Evolutionary conservation across 768 basidiomycete species (phyloP).

Genomic region (Trametes cingulata): DNA sequence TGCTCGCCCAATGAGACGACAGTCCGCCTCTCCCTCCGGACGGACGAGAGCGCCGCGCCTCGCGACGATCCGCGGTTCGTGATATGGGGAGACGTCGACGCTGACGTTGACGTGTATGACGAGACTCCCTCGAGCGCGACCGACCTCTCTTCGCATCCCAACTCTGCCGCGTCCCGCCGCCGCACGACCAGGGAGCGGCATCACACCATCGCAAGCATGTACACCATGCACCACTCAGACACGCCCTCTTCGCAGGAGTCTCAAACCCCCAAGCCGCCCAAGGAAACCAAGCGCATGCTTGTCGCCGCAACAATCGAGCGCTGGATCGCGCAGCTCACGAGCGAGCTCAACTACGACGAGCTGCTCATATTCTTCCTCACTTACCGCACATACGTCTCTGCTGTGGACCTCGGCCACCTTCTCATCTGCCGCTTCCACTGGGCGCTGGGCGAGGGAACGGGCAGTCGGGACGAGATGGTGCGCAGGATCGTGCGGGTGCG

Average conservation of each 20-base stretch:
- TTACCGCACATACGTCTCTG: slow-evolving; percentile 81
- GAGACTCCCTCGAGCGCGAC: slow-evolving; percentile 14
- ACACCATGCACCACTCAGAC: slow-evolving; percentile 8
- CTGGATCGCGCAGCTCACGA: slow-evolving; percentile 90
- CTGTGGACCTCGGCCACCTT: slow-evolving; percentile 77
- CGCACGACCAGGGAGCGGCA: slow-evolving; percentile 32
- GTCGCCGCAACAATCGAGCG: slow-evolving; percentile 91
- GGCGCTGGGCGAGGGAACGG: slow-evolving; percentile 60
- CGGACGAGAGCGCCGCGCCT: slow-evolving; percentile 70
- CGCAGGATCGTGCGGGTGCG: slow-evolving; percentile 81
- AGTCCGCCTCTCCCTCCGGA: slow-evolving; percentile 66
- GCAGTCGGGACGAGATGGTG: slow-evolving; percentile 64
- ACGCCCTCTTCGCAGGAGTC: neutral
- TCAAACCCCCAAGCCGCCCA: slow-evolving; percentile 13
- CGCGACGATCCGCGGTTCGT: slow-evolving; percentile 90
- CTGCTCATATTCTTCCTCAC: slow-evolving; percentile 90
- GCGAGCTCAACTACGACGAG: slow-evolving; percentile 83
- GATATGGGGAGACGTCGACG: slow-evolving; percentile 74
- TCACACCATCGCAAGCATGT: slow-evolving; percentile 25
- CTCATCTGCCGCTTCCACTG: slow-evolving; percentile 89
- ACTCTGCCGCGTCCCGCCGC: slow-evolving; percentile 13
- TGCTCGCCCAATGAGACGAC: slow-evolving; percentile 58
- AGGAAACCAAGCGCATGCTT: slow-evolving; percentile 51
- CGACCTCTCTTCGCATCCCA: slow-evolving; percentile 21
- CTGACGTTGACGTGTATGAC: slow-evolving; percentile 25